A percentile compares a stretch with the other conserved stretches of the same genome.
Evolutionary conservation across 2,329 filamentous ascomycete species (phyloP).

Genomic region (Diaporthe capsici): DNA sequence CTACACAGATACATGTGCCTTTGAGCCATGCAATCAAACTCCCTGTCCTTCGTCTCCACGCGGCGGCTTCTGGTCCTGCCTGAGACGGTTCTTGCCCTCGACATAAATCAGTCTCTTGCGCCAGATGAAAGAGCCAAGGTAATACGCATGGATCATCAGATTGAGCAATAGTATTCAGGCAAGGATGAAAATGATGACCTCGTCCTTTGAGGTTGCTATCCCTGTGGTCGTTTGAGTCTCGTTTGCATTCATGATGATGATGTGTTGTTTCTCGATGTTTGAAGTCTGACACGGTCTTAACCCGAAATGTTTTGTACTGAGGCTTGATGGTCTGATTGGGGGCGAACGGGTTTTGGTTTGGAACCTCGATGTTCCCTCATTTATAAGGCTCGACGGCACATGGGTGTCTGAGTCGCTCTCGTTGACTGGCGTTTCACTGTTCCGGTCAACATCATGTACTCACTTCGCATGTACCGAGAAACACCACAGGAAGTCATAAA

Average conservation of each 20-base stretch:
- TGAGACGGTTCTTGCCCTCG: not conserved
- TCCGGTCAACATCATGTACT: not conserved
- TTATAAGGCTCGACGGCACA: not conserved
- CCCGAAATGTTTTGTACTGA: not conserved
- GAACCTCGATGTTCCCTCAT: not conserved
- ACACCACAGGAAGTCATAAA: rapidly evolving
- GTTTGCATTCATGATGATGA: not conserved
- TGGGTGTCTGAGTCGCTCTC: not conserved
- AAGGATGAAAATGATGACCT: not conserved
- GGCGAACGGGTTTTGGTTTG: not conserved
- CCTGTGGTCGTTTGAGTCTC: not conserved
- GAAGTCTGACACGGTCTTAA: not conserved
- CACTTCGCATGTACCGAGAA: not conserved
- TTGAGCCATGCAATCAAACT: not conserved
- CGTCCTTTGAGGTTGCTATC: not conserved
- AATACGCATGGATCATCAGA: not conserved
- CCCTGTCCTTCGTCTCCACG: not conserved
- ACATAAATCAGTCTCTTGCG: not conserved
- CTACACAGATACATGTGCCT: not conserved
- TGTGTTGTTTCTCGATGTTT: not conserved
- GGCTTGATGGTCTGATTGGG: not conserved
- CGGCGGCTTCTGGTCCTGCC: too few species aligned
- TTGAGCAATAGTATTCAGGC: not conserved
- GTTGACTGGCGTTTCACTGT: too few species aligned
- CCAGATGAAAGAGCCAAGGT: not conserved